A percentile compares a stretch with the other conserved stretches of the same genome.
Conservation (phyloP, 768 basidiomycete species). For the Rubroboletus satanas region DNA sequence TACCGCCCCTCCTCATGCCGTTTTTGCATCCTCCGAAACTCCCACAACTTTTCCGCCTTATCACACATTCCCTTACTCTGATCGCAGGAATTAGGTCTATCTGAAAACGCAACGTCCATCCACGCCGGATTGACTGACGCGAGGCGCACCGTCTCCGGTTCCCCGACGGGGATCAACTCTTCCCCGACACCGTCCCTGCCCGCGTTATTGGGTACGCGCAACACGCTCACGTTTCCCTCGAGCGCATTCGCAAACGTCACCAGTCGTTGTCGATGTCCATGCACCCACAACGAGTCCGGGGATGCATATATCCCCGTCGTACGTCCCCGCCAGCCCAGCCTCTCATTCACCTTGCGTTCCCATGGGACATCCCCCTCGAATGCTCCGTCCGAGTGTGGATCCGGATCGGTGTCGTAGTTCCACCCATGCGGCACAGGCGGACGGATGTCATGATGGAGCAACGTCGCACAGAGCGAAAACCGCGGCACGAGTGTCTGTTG, state of each 20-base stretch:
- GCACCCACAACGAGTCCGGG: slow-evolving; percentile 41
- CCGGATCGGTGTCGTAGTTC: slow-evolving; percentile 35
- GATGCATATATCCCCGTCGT: slow-evolving; percentile 61
- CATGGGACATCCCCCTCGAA: slow-evolving; percentile 54
- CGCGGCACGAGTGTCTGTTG: slow-evolving; percentile 42
- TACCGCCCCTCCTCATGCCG: slow-evolving; percentile 50
- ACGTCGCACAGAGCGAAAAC: slow-evolving; percentile 50
- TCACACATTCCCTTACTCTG: slow-evolving; percentile 32
- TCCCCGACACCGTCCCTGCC: no score
- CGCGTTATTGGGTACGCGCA: slow-evolving; percentile 28
- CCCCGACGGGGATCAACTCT: slow-evolving; percentile 36
- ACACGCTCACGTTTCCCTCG: slow-evolving; percentile 36
- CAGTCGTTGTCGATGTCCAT: slow-evolving; percentile 48
- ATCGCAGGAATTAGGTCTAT: slow-evolving; percentile 41
- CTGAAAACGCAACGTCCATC: slow-evolving; percentile 56
- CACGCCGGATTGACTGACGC: slow-evolving; percentile 48
- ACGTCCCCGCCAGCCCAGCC: slow-evolving; percentile 69
- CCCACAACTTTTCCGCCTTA: slow-evolving; percentile 44
- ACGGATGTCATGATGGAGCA: slow-evolving; percentile 54
- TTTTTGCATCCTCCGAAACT: slow-evolving; percentile 45
- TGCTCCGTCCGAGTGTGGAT: slow-evolving; percentile 12
- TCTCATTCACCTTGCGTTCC: slow-evolving; percentile 58
- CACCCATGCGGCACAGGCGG: slow-evolving; percentile 46
- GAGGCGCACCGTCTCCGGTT: slow-evolving; percentile 32
- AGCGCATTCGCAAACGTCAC: slow-evolving; percentile 42